Percentiles rank a stretch among this genome's conserved stretches.
Conservation (phyloP, 2,329 filamentous ascomycete genomes). For the Karstenula rhodostoma region DNA sequence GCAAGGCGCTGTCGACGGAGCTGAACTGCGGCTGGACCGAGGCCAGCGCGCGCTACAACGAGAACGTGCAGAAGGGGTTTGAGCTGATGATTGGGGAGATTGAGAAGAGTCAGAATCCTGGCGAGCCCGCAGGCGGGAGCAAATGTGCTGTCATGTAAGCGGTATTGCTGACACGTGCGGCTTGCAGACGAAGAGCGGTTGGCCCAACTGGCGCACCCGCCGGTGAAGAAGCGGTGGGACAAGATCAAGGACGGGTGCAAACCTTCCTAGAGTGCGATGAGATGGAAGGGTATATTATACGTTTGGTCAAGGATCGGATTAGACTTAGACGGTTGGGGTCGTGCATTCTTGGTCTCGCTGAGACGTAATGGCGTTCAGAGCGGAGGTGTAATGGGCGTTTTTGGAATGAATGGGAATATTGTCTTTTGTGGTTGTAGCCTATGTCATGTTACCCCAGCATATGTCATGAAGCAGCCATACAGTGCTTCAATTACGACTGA, state of each 20-base stretch:
- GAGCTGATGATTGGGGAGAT: constrained; percentile 94
- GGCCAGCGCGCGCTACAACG: constrained; percentile 91
- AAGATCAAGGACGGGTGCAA: constrained; percentile 3
- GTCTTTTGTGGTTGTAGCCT: background rate
- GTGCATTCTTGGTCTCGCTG: constrained; percentile 17
- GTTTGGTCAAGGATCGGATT: background rate
- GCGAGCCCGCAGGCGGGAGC: constrained; percentile 78
- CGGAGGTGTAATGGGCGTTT: constrained; percentile 36
- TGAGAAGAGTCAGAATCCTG: constrained; percentile 91
- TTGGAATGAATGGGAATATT: constrained; percentile 11
- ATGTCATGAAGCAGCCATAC: too few relatives aligned
- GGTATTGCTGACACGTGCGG: constrained; percentile 29
- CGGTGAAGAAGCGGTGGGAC: constrained; percentile 2
- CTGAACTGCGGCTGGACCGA: constrained; percentile 95
- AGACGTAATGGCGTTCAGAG: constrained; percentile 38
- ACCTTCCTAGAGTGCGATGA: background rate
- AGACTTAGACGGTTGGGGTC: constrained; percentile 12
- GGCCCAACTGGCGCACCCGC: constrained; percentile 7
- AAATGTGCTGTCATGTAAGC: constrained; percentile 89
- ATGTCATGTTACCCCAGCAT: background rate
- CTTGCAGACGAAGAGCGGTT: constrained; percentile 10
- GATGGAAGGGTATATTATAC: background rate
- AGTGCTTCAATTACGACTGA: too few relatives aligned
- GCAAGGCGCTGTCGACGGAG: constrained; percentile 82
- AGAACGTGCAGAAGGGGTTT: constrained; percentile 91